Conservation (phyloP, 2,329 filamentous ascomycete genomes). For the Colletotrichum brevisporum region DNA sequence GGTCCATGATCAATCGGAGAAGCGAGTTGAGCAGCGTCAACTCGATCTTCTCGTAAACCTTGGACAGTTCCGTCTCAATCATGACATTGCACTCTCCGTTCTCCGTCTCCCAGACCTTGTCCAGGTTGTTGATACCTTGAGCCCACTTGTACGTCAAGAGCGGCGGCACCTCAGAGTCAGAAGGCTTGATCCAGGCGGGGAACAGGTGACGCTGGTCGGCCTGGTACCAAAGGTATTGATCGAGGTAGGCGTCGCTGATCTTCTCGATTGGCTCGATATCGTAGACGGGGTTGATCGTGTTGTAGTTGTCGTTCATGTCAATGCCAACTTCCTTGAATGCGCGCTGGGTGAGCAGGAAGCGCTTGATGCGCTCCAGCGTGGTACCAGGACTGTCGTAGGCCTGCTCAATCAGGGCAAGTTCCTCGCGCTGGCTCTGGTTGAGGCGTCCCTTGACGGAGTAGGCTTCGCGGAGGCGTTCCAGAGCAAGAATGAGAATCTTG, state of each 20-base stretch:
- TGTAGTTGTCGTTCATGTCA: conserved; percentile 99
- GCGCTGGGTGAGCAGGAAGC: conserved; percentile 94
- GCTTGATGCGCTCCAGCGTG: conserved; percentile 95
- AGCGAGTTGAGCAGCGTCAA: conserved; percentile 94
- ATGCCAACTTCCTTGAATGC: conserved; percentile 99
- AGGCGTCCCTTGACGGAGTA: conserved; percentile 98
- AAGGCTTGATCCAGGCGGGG: conserved; percentile 99
- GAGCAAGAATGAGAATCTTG: conserved; percentile 95
- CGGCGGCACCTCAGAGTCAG: conserved; percentile 96
- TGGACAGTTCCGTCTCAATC: conserved; percentile 98
- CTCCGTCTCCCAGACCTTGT: conserved; percentile 93
- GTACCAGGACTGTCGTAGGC: conserved; percentile 98
- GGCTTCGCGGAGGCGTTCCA: conserved; percentile 92
- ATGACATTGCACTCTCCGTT: conserved; percentile 98
- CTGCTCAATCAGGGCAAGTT: conserved; percentile 96
- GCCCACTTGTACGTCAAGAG: conserved; percentile 98
- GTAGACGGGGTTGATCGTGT: conserved; percentile 98
- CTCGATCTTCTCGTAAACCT: conserved; percentile 99
- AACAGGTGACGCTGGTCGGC: conserved; percentile 97
- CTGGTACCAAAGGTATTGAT: conserved; percentile 99
- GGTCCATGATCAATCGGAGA: conserved; percentile 96
- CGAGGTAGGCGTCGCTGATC: conserved; percentile 98
- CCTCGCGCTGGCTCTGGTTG: conserved; percentile 97
- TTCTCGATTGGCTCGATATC: conserved; percentile 99
- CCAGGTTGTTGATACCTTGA: conserved; percentile 98